A percentile compares a stretch with the other conserved stretches of the same genome.
Conservation (phyloP, 2,329 filamentous ascomycete species). For the Nectriaceae sp. region DNA sequence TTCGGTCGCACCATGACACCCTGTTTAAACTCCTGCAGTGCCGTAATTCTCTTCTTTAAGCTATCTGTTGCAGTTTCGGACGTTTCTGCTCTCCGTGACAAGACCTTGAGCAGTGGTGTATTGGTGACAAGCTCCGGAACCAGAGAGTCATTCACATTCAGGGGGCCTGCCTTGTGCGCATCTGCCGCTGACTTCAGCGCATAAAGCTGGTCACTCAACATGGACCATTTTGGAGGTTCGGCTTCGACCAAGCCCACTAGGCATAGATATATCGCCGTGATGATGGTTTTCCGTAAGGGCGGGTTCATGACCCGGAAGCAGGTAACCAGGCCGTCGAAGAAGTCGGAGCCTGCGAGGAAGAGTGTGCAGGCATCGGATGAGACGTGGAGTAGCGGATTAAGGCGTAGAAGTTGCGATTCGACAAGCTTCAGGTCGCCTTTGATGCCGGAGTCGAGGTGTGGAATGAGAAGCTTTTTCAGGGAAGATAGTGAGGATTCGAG, state of each 20-base stretch:
- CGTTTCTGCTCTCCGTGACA: slow-evolving; percentile 56
- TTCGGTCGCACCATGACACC: slow-evolving; percentile 54
- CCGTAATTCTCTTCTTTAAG: slow-evolving; percentile 60
- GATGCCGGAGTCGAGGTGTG: slow-evolving; percentile 62
- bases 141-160: slow-evolving; percentile 68
- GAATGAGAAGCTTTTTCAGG: slow-evolving; percentile 64
- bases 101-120: slow-evolving; percentile 71
- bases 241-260: slow-evolving; percentile 70
- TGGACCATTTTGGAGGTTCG: slow-evolving; percentile 68
- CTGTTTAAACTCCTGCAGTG: slow-evolving; percentile 62
- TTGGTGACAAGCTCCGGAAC: slow-evolving; percentile 79
- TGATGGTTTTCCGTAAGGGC: slow-evolving; percentile 64
- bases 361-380: slow-evolving; percentile 60
- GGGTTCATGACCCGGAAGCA: slow-evolving; percentile 67
- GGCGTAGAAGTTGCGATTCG: slow-evolving; percentile 54
- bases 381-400: slow-evolving; percentile 66
- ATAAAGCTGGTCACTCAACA: slow-evolving; percentile 82
- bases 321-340: slow-evolving; percentile 72
- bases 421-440: slow-evolving; percentile 55
- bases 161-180: slow-evolving; percentile 56
- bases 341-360: slow-evolving; percentile 84
- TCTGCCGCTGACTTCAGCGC: slow-evolving; percentile 73
- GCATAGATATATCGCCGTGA: slow-evolving; percentile 75
- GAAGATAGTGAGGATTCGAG: slow-evolving; percentile 58
- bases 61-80: slow-evolving; percentile 54